Base-by-base conservation (phyloP, 1,284 basidiomycete species). In the Entoloma clypeatum region DNA sequence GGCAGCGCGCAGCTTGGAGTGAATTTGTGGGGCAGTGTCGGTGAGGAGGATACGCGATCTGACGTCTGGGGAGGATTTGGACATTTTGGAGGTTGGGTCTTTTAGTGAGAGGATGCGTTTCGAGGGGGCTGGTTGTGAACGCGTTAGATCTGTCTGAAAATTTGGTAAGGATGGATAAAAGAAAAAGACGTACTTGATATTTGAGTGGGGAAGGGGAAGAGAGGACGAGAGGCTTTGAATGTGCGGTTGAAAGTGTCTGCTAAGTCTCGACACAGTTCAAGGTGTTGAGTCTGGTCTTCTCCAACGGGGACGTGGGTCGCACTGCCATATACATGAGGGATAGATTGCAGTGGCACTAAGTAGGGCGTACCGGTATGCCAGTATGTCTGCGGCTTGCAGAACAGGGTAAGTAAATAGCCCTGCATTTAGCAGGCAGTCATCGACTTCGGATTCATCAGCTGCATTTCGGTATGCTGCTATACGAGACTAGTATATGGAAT, bases 241-340 rank as follows among this genome's bases (percentile, higher is more conserved):
- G 74, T 74, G 3, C 80, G 73, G 58, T 97, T 97, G 67, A 95
- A 96, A 5, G 68, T 67, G 19, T 90, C 80, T 0, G 89, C 92
- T 7, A 96, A 65, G 56, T 94, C 91, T 25, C 92, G 77, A 18
- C 80, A 75, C 1, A 98, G 76, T 59, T 96, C 92, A 19, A 97
- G 75, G 55, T 98, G 94, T 64, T 98, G 94, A 24, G 81, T 79
- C 61, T 97, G 94, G 59, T 98, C 94, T 56, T 97, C 92, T 16
- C 94, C 94, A 2, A 97, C 92, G 0, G 94, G 94, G 0, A 98
- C 89, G 59, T 94, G 87, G 0, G 92, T 96, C 2, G 92, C 79
- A 53, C 90, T 92, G 44, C 19, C 14, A 22, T 18, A 9, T 10
- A 27, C 2, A 16, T 48, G 27, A 38, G 29, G 14, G 29, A 13